Base-by-base conservation (phyloP, 805 yeast genomes). In the Yamadazyma olivae region DNA sequence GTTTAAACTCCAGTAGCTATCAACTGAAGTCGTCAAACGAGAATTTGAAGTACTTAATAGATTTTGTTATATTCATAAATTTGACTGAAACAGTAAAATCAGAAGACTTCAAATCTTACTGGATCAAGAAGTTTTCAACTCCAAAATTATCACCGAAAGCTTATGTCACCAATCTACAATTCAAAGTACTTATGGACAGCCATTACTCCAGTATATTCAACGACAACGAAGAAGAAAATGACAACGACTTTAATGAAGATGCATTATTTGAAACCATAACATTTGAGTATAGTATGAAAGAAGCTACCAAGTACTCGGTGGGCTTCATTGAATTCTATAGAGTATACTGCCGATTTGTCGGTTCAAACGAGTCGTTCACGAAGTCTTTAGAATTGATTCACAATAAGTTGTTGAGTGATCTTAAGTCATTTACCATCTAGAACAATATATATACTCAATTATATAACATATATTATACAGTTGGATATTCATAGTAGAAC, bases 181-280 rank as follows among this genome's bases (percentile, higher is more conserved):
- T 56, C 41, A 35, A 18, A 6, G 28, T 41, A 10, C 30, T 48
- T 9, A 46, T 57, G 39, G 62, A 57, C 26, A 38, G 30, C 18
- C 63, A 60, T 37, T 60, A 50, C 33, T 53, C 59, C 5, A 55
- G 55, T 36, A 55, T 56, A 17, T 54, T 60, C 32, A 26, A 29
- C 22, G 42, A 36, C 1, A 22, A 23, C 15, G 45, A 43, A 10
- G 47, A 46, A 22, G 48, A 40, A 9, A 46, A 45, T 33, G 41
- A 26, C 19, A 38, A 38, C 19, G 49, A 44, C 17, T n/a, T n/a
- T n/a, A n/a, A n/a, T n/a, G n/a, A n/a, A n/a, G 54, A 51, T 24
- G 55, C 42, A 22, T 32, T 51, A 16, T 38, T 44, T 21, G 43
- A 41, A 9, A 25, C 33, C 1, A 35, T 36, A 10, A 26, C 43